Conservation (phyloP, 2,329 filamentous ascomycete species). For the Alternaria triticina region DNA sequence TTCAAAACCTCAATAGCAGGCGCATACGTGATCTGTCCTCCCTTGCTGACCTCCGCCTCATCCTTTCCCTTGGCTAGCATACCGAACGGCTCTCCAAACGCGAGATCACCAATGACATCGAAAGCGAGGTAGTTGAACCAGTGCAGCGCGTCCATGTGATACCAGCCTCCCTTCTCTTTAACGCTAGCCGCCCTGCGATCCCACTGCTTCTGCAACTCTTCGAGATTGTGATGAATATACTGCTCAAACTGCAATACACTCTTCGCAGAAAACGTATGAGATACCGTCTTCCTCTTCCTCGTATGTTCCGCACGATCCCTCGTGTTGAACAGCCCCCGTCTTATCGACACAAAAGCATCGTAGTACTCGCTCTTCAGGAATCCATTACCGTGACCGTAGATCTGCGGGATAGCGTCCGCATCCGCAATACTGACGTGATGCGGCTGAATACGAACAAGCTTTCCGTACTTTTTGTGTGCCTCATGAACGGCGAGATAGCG, state of each 20-base stretch:
- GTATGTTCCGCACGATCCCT: constrained; percentile 81
- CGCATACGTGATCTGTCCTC: constrained; percentile 69
- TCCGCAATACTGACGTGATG: constrained; percentile 85
- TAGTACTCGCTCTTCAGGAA: constrained; percentile 76
- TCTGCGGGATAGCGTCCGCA: constrained; percentile 73
- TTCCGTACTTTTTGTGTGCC: constrained; percentile 76
- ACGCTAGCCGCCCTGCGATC: constrained; percentile 63
- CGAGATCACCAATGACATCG: constrained; percentile 63
- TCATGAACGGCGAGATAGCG: constrained; percentile 67
- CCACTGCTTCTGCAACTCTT: constrained; percentile 75
- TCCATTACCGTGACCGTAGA: constrained; percentile 71
- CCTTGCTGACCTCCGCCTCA: constrained; percentile 73
- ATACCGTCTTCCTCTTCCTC: constrained; percentile 86
- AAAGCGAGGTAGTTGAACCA: constrained; percentile 77
- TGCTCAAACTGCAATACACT: constrained; percentile 84
- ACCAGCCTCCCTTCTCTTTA: constrained; percentile 60
- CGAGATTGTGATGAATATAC: constrained; percentile 82
- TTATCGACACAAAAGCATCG: constrained; percentile 88
- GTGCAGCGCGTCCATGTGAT: constrained; percentile 73
- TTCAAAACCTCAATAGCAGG: constrained; percentile 89
- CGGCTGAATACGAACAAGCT: constrained; percentile 82
- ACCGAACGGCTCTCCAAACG: constrained; percentile 79
- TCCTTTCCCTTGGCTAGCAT: constrained; percentile 82
- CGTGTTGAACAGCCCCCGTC: constrained; percentile 87
- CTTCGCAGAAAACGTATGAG: constrained; percentile 85